phyloP scores from a whole-genome alignment of 2,329 filamentous ascomycete species.

The Xylaria sp. region DNA sequence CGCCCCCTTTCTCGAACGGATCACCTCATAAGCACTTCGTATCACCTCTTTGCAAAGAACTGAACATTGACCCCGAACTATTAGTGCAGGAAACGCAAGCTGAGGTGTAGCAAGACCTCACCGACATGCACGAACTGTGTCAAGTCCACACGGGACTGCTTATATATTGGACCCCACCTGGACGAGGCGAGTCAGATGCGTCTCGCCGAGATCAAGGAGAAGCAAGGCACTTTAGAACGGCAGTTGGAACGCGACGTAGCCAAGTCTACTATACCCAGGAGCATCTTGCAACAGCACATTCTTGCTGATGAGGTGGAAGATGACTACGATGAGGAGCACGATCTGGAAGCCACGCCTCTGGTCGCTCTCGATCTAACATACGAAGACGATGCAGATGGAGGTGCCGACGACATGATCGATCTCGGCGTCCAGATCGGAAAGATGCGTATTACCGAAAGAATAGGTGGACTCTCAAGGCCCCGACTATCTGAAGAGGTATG shows the following conservation, averaged over 20 bases:
- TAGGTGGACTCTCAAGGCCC: slow-evolving; percentile 74
- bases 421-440: slow-evolving; percentile 74
- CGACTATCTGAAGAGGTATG: slow-evolving; percentile 73
- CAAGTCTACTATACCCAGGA: slow-evolving; percentile 46
- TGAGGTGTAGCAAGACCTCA: slow-evolving; percentile 74
- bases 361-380: slow-evolving; percentile 71
- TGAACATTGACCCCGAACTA: slow-evolving; percentile 3
- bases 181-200: slow-evolving; percentile 73
- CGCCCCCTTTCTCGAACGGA: slow-evolving; percentile 7
- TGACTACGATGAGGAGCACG: slow-evolving; percentile 64
- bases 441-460: slow-evolving; percentile 74
- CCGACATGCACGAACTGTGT: slow-evolving; percentile 73
- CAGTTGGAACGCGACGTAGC: slow-evolving; percentile 72
- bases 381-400: slow-evolving; percentile 63
- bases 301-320: slow-evolving; percentile 59
- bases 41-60: neutral
- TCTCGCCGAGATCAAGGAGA: slow-evolving; percentile 78
- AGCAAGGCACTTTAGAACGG: slow-evolving; percentile 73
- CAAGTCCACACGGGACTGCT: slow-evolving; percentile 58
- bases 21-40: neutral
- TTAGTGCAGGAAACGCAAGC: slow-evolving; percentile 72
- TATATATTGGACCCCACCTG: slow-evolving; percentile 71
- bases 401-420: slow-evolving; percentile 68
- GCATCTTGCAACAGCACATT: slow-evolving; percentile 44
- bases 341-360: slow-evolving; percentile 67